Percentiles rank a stretch among this genome's conserved stretches.
phyloP scores from a whole-genome alignment of 257 asterid genomes.

The Jaltomata sinuosa region DNA sequence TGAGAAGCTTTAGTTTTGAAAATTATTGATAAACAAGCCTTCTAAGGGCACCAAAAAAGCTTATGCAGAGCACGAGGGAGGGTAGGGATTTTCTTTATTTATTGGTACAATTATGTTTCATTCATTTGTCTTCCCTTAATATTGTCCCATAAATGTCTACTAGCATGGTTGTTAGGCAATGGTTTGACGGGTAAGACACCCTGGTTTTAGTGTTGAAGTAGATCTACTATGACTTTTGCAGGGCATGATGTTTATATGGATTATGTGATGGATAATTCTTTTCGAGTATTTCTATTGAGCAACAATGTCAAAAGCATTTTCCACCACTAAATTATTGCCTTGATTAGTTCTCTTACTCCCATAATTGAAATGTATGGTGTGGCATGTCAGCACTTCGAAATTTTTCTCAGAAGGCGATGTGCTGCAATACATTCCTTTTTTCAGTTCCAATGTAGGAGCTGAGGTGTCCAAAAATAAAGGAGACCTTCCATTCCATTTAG shows the following conservation, averaged over 20 bases:
- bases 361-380: neutral
- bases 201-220: neutral
- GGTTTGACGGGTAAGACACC: neutral
- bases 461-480: neutral
- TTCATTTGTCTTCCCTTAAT: neutral
- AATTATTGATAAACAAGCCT: neutral
- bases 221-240: neutral
- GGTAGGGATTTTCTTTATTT: neutral
- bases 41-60: neutral
- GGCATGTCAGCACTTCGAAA: neutral
- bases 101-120: neutral
- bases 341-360: neutral
- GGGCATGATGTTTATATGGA: neutral
- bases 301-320: neutral
- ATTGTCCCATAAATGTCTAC: neutral
- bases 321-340: neutral
- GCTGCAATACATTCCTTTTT: neutral
- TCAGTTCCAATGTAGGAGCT: neutral
- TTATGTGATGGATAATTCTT: neutral
- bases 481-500: neutral
- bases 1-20: neutral
- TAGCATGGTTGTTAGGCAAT: neutral
- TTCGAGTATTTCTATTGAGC: neutral
- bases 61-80: neutral
- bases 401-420: neutral